phyloP scores from a whole-genome alignment of 179 eudicot genomes.

The Corrigiola litoralis region DNA sequence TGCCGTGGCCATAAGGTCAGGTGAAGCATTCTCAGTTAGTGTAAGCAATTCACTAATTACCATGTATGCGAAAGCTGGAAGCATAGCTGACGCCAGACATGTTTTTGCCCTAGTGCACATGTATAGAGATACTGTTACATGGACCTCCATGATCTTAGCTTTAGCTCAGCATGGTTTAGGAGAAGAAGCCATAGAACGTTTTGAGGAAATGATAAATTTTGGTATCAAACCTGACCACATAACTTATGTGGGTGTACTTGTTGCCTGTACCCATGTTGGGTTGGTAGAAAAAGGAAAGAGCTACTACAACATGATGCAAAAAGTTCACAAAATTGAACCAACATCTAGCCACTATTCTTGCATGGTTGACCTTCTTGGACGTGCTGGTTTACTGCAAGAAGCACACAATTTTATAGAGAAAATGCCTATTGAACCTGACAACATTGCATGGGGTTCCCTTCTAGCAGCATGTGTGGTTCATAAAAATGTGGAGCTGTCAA shows the following conservation, averaged over 20 bases:
- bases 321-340: slow-evolving; percentile 40
- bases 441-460: slow-evolving; percentile 59
- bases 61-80: slow-evolving; percentile 60
- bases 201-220: slow-evolving; percentile 40
- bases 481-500: slow-evolving; percentile 46
- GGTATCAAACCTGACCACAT: slow-evolving; percentile 54
- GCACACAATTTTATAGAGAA: slow-evolving; percentile 45
- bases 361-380: slow-evolving; percentile 61
- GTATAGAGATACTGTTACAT: slow-evolving; percentile 40
- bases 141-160: slow-evolving; percentile 62
- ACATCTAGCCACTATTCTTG: slow-evolving; percentile 50
- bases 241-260: slow-evolving; percentile 54
- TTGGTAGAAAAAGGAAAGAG: slow-evolving; percentile 45
- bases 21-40: slow-evolving; percentile 38
- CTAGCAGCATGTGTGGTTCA: slow-evolving; percentile 47
- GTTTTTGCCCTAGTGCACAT: slow-evolving; percentile 29
- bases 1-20: slow-evolving; percentile 34
- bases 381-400: slow-evolving; percentile 60
- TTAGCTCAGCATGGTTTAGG: slow-evolving; percentile 60
- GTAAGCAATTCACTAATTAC: slow-evolving; percentile 47
- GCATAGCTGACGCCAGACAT: slow-evolving; percentile 29
- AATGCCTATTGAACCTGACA: slow-evolving; percentile 56
- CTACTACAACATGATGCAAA: slow-evolving; percentile 46
- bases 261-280: slow-evolving; percentile 54
- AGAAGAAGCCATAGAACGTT: slow-evolving; percentile 47